Conservation (phyloP, 176 grass and related monocot genomes). For the Paspalum vaginatum region DNA sequence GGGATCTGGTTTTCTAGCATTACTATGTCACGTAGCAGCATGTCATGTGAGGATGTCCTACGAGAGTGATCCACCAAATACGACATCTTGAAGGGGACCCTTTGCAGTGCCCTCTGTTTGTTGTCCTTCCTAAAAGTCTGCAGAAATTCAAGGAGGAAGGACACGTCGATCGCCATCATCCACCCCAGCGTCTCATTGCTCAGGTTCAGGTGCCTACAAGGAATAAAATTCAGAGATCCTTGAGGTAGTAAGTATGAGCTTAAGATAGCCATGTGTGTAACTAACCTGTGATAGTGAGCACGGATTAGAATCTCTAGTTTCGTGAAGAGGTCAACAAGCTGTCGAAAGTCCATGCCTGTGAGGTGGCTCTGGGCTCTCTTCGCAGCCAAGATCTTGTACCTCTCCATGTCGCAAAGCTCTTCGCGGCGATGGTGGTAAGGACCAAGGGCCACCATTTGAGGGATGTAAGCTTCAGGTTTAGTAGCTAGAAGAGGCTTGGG, state of each 20-base stretch:
- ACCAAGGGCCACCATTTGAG: conserved; percentile 64
- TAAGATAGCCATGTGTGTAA: background rate
- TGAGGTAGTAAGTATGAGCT: background rate
- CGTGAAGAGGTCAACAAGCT: conserved; percentile 50
- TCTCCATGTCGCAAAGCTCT: conserved; percentile 75
- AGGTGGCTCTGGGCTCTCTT: conserved; percentile 56
- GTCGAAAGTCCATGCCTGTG: conserved; percentile 44
- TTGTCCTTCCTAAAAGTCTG: conserved; percentile 33
- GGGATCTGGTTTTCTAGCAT: conserved; percentile 92
- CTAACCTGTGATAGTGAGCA: conserved; percentile 76
- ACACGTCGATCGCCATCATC: conserved; percentile 95
- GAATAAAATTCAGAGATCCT: background rate
- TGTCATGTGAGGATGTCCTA: conserved; percentile 47
- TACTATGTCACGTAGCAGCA: conserved; percentile 48
- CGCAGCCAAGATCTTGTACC: conserved; percentile 70
- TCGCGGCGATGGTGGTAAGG: conserved; percentile 80
- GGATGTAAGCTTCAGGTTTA: conserved; percentile 73
- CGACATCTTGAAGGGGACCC: conserved; percentile 46
- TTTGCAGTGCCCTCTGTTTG: background rate
- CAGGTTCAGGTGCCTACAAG: conserved; percentile 63
- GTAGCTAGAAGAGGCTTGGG: conserved; percentile 53
- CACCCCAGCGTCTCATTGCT: conserved; percentile 60
- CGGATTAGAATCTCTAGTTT: conserved; percentile 61
- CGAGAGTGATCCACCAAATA: conserved; percentile 37
- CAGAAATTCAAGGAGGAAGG: conserved; percentile 76